Evolutionary conservation across 805 yeast genomes (phyloP), one percentile per base, ranked within the genome.

Genomic region (Kodamaea fukazawae): DNA sequence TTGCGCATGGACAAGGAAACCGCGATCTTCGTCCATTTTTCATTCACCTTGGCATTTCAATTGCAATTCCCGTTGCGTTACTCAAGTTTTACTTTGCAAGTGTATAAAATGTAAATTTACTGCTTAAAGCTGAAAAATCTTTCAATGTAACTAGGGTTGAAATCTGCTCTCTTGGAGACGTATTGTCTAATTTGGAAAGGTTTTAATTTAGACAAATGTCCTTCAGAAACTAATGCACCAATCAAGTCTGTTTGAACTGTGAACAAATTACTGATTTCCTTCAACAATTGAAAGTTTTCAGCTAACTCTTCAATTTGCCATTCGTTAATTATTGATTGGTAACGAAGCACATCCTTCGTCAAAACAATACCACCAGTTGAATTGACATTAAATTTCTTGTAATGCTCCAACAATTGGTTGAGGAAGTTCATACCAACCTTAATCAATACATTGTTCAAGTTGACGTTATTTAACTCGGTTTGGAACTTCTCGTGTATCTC

Each of bases 221-320:
- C 93, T 53, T 88, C 96, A 29, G 81, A 79, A 2, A 88, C 79
- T 53, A 89, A 70, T 1, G 95, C 85, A 46, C 80, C 80, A 40
- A 89, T 65, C 50, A 86, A 72, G 42, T 85, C 85, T 2, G 91
- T 84, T 54, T 86, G 93, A 12, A 87, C 95, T 0, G 95, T 83
- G 58, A 82, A 90, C 43, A 90, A 65, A 52, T 86, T 87, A 23
- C 91, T 88, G 45, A 90, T 75, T 49, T 89, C 96, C 55, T 88
- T 77, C 46, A 90, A 64, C 9, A 87, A 72, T 36, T 78, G 79
- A 63, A 86, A 83, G 42, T 75, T 73, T 25, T 80, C 85, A 3
- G 79, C 65, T 20, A 86, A 61, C 30, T 75, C 79, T 2, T 73
- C 71, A 11, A 84, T 69, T 6, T 70, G 65, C 91, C 93, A 87